A percentile compares a stretch with the other conserved stretches of the same genome.
These are phyloP conservation scores for Holtermannia corniformis DNA, from an alignment of 768 basidiomycete species.

Conservation along the genomic window DNA sequence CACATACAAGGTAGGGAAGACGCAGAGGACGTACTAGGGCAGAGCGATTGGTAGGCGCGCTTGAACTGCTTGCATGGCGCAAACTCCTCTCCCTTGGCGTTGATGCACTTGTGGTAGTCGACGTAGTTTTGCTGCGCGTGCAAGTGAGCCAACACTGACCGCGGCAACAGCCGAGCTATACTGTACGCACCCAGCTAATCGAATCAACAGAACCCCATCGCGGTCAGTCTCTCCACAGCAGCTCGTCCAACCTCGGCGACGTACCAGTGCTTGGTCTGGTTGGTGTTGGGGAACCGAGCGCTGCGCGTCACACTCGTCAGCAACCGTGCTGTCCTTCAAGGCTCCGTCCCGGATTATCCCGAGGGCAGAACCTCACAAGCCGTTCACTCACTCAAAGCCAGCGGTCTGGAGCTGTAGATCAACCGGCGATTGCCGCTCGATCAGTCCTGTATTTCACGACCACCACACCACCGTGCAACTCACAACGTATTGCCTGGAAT, in stretches of 20 bases:
- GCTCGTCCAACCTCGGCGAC: constrained; percentile 26
- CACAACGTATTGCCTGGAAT: constrained; percentile 33
- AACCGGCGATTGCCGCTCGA: no score
- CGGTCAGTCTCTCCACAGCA: neutral
- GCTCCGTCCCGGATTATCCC: neutral
- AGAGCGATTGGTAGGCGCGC: constrained; percentile 87
- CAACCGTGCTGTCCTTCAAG: neutral
- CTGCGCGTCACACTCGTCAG: constrained; percentile 9
- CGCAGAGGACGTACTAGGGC: constrained; percentile 70
- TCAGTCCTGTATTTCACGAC: neutral
- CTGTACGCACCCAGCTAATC: neutral
- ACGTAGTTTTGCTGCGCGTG: constrained; percentile 93
- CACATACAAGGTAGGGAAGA: neutral
- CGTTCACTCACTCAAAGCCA: constrained; percentile 62
- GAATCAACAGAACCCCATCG: no score
- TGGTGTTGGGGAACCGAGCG: constrained; percentile 45
- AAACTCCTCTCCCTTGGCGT: constrained; percentile 95
- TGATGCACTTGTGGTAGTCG: constrained; percentile 95
- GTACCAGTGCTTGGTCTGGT: constrained; percentile 95
- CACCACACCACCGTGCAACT: constrained; percentile 2
- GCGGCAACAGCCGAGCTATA: neutral
- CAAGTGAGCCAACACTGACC: neutral
- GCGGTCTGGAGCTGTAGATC: constrained; percentile 68
- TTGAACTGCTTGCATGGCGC: constrained; percentile 99
- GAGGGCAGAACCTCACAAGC: constrained; percentile 46